A percentile compares a stretch with the other conserved stretches of the same genome.
These are phyloP conservation scores for Psilocybe subaeruginosa DNA, from an alignment of 768 basidiomycete genomes.

Conservation along the genomic window DNA sequence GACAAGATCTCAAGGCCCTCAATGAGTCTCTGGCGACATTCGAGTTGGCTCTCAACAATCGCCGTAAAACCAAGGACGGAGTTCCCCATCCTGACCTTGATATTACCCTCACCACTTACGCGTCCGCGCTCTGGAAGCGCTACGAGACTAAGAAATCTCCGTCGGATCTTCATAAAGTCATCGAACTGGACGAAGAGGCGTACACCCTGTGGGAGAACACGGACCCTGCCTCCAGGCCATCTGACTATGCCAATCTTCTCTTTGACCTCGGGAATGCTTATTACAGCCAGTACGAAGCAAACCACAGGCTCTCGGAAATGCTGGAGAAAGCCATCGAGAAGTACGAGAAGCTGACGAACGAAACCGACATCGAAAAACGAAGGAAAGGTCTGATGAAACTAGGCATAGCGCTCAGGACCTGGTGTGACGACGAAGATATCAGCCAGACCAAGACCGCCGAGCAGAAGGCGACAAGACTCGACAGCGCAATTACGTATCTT, in stretches of 20 bases:
- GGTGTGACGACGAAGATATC: not conserved
- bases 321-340: not conserved
- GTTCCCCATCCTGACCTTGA: not conserved
- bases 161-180: not conserved
- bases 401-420: not conserved
- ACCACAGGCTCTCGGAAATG: too few relatives aligned
- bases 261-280: not conserved
- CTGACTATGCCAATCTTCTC: not conserved
- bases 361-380: not conserved
- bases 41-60: not conserved
- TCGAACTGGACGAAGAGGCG: not conserved
- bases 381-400: not conserved
- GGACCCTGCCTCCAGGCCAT: not conserved
- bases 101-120: not conserved
- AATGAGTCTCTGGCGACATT: not conserved
- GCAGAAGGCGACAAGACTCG: too few relatives aligned
- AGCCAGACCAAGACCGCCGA: too few relatives aligned
- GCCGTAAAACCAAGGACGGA: not conserved
- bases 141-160: not conserved
- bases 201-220: not conserved
- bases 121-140: not conserved
- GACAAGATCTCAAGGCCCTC: not conserved
- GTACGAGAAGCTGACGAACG: not conserved
- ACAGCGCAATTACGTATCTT: not conserved
- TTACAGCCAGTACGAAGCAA: not conserved